Base-by-base conservation (phyloP, 179 eudicot genomes). In the Beta corolliflora region DNA sequence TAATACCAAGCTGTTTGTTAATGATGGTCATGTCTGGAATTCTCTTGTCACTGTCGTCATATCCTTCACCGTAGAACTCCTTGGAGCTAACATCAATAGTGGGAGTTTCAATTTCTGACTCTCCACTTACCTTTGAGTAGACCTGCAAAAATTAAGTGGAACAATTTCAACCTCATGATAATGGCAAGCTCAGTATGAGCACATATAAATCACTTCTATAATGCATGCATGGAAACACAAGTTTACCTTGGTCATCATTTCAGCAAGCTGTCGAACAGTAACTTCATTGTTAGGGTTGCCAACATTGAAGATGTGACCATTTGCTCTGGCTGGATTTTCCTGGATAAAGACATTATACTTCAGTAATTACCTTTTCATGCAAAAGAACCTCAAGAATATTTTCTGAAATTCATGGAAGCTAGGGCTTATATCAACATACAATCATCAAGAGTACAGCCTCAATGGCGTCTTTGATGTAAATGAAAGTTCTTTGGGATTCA, bases 261-360 rank as follows among this genome's bases (percentile, higher is more conserved):
- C 99, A 75, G 98, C 99, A 77, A 95, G 99, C 85, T 95, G 99
- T 82, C 95, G 88, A 41, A 95, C 99, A 72, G 99, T 95, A 70
- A 95, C 99, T 91, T 95, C 99, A 85, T 95, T 95, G 88, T 95
- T 88, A 65, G 98, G 99, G 88, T 95, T 95, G 71, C 99, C 99
- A 73, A 95, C 98, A 82, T 95, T 95, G 85, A 95, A 95, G 85
- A 95, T 95, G 9, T 95, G 99, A 72, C 98, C 98, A 86, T 92
- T 94, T 52, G 98, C 99, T 82, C 99, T 88, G 48, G 82, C 90
- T 19, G 99, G 98, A 77, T 95, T 95, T 94, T 95, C 99, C 99
- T 95, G 89, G 7, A 69, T 9, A 36, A 44, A 55, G 56, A 69
- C 4, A 67, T 55, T 14, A 45, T 58, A 46, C 16, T 31, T 63